Base-by-base conservation (phyloP, 768 basidiomycete genomes). In the Auricularia cornea region DNA sequence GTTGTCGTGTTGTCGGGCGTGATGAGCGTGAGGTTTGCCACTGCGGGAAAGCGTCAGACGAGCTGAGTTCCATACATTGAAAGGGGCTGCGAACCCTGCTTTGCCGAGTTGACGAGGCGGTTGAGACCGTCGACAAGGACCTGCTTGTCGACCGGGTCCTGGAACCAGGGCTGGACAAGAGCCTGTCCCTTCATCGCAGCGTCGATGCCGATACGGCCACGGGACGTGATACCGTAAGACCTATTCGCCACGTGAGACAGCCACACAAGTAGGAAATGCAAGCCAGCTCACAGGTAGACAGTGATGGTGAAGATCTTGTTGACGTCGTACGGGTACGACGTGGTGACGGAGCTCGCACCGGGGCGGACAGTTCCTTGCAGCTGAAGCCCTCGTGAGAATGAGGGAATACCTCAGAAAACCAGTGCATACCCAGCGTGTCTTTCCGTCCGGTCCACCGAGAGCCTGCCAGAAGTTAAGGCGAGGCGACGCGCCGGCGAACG, bases 331-430 rank as follows among this genome's bases (percentile, higher is more conserved):
- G 84, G 76, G 66, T 79, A 77, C 4, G 68, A 66, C 2, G 83
- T 83, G 41, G 75, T 78, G 59, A 82, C 74, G 4, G 78, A 81
- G 3, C 81, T 80, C 12, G 82, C 83, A 56, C 85, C 85, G 14
- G 85, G 84, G 23, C 84, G 81, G 38, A 80, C 84, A 14, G 84
- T 86, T 38, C 85, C 85, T 80, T 87, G 85, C 51, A 82, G 35
- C 35, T 38, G 0, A 0, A 38, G n/a, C n/a, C n/a, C n/a, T n/a
- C n/a, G n/a, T n/a, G n/a, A n/a, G n/a, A n/a, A n/a, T n/a, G n/a
- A n/a, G n/a, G n/a, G n/a, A n/a, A n/a, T n/a, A n/a, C n/a, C n/a
- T n/a, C n/a, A n/a, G n/a, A n/a, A 38, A 14, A 38, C 35, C 10
- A 14, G 16, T 38, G 16, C 35, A 38, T 38, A 38, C 67, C 84